Evolutionary conservation across 495 filamentous ascomycete species (phyloP).

Genomic region (Trichoderma parareesei): DNA sequence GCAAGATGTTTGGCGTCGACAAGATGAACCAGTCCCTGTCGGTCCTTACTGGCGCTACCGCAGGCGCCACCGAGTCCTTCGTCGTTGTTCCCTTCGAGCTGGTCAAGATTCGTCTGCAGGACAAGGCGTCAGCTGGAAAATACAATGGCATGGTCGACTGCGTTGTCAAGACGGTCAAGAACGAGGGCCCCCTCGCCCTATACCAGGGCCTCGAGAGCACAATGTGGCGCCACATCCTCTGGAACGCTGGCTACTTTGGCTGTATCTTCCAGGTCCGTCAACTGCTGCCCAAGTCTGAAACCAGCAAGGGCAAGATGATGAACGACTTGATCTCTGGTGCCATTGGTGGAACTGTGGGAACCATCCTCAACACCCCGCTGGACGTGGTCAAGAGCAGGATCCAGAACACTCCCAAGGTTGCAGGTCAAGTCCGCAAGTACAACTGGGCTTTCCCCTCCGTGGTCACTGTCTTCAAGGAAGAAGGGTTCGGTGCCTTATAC

Average conservation of each 20-base stretch:
- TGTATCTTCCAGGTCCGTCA: slow-evolving; percentile 93
- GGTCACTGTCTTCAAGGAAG: slow-evolving; percentile 80
- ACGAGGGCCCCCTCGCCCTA: slow-evolving; percentile 79
- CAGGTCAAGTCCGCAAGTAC: slow-evolving; percentile 80
- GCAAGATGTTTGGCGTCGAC: slow-evolving; percentile 65
- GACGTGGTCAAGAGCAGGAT: slow-evolving; percentile 98
- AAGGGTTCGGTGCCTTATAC: slow-evolving; percentile 87
- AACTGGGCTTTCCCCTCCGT: slow-evolving; percentile 94
- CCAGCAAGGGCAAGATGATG: slow-evolving; percentile 69
- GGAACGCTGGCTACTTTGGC: slow-evolving; percentile 97
- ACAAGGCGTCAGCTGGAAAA: slow-evolving; percentile 86
- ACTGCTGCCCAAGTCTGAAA: slow-evolving; percentile 66
- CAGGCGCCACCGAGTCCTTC: slow-evolving; percentile 91
- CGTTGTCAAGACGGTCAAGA: slow-evolving; percentile 67
- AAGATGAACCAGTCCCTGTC: slow-evolving; percentile 89
- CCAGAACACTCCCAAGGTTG: slow-evolving; percentile 78
- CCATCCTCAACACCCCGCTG: slow-evolving; percentile 91
- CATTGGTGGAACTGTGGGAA: slow-evolving; percentile 85
- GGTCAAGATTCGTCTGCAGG: slow-evolving; percentile 93
- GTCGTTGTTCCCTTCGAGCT: slow-evolving; percentile 87
- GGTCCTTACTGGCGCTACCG: slow-evolving; percentile 84
- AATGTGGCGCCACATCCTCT: slow-evolving; percentile 92
- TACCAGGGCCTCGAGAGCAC: slow-evolving; percentile 97
- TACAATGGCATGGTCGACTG: slow-evolving; percentile 93
- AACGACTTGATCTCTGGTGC: slow-evolving; percentile 85